Conservation (phyloP, 176 grass and related monocot species). For the Eragrostis curvula region DNA sequence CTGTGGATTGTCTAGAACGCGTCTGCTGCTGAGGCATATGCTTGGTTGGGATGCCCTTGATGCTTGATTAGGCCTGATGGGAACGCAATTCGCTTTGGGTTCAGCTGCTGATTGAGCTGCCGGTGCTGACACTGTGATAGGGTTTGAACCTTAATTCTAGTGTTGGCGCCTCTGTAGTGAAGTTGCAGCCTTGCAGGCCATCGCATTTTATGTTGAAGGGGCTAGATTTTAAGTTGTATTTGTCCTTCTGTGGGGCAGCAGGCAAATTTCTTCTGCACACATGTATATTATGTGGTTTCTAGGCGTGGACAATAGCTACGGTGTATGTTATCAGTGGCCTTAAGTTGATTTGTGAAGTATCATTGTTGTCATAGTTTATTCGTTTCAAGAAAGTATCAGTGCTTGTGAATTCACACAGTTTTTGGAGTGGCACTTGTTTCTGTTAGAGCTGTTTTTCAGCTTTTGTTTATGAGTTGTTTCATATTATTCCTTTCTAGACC, state of each 20-base stretch:
- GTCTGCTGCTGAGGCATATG: not conserved
- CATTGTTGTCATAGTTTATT: not conserved
- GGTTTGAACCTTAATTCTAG: not conserved
- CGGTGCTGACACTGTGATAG: not conserved
- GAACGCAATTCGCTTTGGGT: not conserved
- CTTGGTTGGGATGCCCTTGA: not conserved
- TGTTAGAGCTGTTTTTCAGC: conserved; percentile 21
- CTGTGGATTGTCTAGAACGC: not conserved
- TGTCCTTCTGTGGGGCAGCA: not conserved
- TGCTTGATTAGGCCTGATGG: not conserved
- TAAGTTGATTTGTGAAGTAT: not conserved
- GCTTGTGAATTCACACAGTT: not conserved
- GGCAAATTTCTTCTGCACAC: not conserved
- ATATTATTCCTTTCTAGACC: conserved; percentile 67
- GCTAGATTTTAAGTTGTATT: not conserved
- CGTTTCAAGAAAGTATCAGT: not conserved
- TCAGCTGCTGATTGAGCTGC: conserved; percentile 18
- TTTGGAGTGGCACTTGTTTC: not conserved
- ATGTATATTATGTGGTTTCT: not conserved
- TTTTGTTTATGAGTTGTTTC: not conserved
- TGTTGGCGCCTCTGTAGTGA: conserved; percentile 1
- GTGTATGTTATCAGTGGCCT: not conserved
- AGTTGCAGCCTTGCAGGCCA: not conserved
- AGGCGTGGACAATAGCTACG: not conserved
- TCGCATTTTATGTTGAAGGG: not conserved